Evolutionary conservation across 2,329 filamentous ascomycete species (phyloP), one percentile per base, ranked within the genome.

Genomic region (Colletotrichum coccodes): DNA sequence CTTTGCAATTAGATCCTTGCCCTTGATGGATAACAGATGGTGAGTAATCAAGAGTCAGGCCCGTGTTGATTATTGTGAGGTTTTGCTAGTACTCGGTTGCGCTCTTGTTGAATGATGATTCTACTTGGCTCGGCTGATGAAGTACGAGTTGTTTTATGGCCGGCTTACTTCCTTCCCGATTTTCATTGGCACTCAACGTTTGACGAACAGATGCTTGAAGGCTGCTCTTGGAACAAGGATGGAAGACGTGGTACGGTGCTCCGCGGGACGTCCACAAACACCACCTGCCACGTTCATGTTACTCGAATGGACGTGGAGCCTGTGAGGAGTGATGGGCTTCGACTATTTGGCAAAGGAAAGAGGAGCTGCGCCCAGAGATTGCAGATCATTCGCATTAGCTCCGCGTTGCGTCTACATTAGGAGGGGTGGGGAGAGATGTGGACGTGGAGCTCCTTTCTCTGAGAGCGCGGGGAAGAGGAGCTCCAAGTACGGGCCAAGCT

Each of bases 361-460:
- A 21, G 38, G 53, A 28, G 26, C n/a, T 59, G 21, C 21, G n/a
- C 32, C 26, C n/a, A 12, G 14, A 44, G 32, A 38, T 34, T 56
- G 60, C 9, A 46, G 61, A 50, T 59, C 18, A 30, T 12, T 3
- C 14, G 26, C 30, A 50, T 42, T 59, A 58, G 23, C 53, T 59
- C 53, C 61, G 28, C 53, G 44, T 56, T 23, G 53, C 53, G 28
- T n/a, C 8, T 32, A 18, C 16, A n/a, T 52, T 23, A 16, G 11
- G 49, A 52, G 9, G 23, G 23, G 61, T 59, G 44, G 61, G 52
- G 42, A n/a, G 32, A 34, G n/a, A 21, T 7, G 61, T 50, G 61
- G 44, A 64, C 61, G 44, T 64, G 61, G 61, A 52, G 61, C 61
- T 64, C 61, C 61, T 50, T 53, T 42, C 16, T 26, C 34, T n/a